phyloP scores from a whole-genome alignment of 306 rosid genomes.

The Lithocarpus polystachyus region DNA sequence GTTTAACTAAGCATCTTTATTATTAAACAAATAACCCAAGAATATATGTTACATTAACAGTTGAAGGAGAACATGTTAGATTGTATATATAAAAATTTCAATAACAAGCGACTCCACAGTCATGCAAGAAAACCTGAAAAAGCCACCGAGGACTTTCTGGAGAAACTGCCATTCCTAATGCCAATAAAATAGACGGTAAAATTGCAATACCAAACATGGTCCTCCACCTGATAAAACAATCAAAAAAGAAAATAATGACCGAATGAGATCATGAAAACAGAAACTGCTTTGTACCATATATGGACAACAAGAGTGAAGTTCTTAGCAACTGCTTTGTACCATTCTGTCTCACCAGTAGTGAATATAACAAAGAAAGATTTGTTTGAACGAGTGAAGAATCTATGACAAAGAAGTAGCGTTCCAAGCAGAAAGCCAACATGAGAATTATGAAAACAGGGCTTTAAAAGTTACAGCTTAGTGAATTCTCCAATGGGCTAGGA shows the following conservation, averaged over 20 bases:
- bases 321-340: not conserved
- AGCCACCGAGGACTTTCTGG: conserved; percentile 99
- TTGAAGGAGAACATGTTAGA: not conserved
- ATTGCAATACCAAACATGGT: conserved; percentile 84
- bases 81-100: conserved; percentile 9
- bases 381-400: not conserved
- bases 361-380: not conserved
- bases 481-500: not conserved
- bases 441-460: not conserved
- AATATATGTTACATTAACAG: conserved; percentile 8
- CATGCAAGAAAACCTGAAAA: conserved; percentile 62
- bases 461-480: not conserved
- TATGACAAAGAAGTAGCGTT: not conserved
- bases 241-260: not conserved
- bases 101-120: conserved; percentile 8
- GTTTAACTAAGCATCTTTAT: conserved; percentile 8
- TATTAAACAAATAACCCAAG: conserved; percentile 8
- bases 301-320: not conserved
- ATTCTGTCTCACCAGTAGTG: not conserved
- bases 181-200: conserved; percentile 85
- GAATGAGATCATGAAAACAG: not conserved
- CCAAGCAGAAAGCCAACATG: not conserved
- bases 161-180: conserved; percentile 82
- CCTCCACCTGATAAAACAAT: conserved; percentile 74
- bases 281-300: not conserved